Evolutionary conservation across 257 asterid species (phyloP), one percentile per base, ranked within the genome.

Genomic region (Solanum ahanhuiri): DNA sequence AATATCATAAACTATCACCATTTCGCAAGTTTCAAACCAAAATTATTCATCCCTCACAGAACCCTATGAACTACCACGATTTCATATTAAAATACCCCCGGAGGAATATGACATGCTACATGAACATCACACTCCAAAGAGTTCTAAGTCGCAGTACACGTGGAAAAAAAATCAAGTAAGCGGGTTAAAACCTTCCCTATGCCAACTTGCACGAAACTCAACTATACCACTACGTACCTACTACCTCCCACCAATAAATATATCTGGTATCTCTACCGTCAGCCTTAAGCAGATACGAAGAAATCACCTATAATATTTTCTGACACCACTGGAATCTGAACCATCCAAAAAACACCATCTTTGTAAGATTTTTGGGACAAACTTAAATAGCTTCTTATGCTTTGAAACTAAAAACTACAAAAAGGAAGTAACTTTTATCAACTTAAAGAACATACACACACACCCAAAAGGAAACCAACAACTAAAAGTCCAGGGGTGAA

Each of bases 221-320:
- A 23, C 17, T n/a, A n/a, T 23, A 0, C 31, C 0, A 23, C 70
- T 25, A 63, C 33, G 33, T 4, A 63, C 70, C 70, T 60, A 0
- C 7, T 6, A 9, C 69, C 14, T 63, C 70, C 33, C 33, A 63
- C 70, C 33, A 23, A 5, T 23, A 63, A 0, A 63, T n/a, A 23
- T 10, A 63, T 23, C 33, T 0, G 7, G 7, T 0, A 63, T n/a
- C 70, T 63, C 33, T 63, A 63, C 33, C 17, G 3, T 0, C 70
- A 63, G 33, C 33, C 17, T 63, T 63, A 63, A 63, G 15, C 28
- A 22, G 28, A 58, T 58, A 58, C 2, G 10, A 22, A 58, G 25
- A 58, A 58, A 58, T 22, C 25, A 58, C 67, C 67, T 58, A 58
- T 22, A 58, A 3, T 22, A 63, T 63, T 23, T 63, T 63, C 17